Conservation (phyloP, 78 protist genomes). For the Creolimax fragrantissima region DNA sequence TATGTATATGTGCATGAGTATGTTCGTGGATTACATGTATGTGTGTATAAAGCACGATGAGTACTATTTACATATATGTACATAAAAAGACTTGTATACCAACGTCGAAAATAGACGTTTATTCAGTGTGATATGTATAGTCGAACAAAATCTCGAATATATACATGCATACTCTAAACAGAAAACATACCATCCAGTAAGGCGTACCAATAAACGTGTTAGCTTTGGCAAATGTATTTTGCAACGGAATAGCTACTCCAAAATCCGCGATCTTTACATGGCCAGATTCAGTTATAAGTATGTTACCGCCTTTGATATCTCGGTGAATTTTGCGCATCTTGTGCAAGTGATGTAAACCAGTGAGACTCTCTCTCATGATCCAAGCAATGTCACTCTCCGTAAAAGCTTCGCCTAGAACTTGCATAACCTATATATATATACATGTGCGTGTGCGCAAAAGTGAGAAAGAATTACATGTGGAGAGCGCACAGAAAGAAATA, state of each 20-base stretch:
- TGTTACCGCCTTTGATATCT: constrained; percentile 85
- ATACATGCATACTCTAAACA: too few relatives aligned
- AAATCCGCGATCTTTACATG: constrained; percentile 77
- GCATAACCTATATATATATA: constrained; percentile 28
- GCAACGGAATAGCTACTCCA: constrained; percentile 68
- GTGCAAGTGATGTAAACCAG: constrained; percentile 52
- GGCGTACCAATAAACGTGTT: constrained; percentile 77
- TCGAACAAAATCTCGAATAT: too few relatives aligned
- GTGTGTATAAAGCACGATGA: too few relatives aligned
- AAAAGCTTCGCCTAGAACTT: constrained; percentile 38
- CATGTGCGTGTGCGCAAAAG: not conserved
- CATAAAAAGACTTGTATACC: too few relatives aligned
- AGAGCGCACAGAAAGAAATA: not conserved
- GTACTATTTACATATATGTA: too few relatives aligned
- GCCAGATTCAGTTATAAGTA: constrained; percentile 56
- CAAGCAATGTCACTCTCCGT: constrained; percentile 68
- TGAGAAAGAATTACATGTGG: too few relatives aligned
- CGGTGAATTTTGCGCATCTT: constrained; percentile 71
- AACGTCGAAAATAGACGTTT: too few relatives aligned
- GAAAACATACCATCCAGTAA: constrained; percentile 73
- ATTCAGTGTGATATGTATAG: too few relatives aligned
- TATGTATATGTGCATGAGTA: not conserved
- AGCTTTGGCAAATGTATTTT: constrained; percentile 28
- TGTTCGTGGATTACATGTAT: too few relatives aligned
- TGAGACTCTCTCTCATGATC: constrained; percentile 64